Evolutionary conservation across 1,139 yeast species (phyloP).

Genomic region (Lodderomyces parapsilosis): DNA sequence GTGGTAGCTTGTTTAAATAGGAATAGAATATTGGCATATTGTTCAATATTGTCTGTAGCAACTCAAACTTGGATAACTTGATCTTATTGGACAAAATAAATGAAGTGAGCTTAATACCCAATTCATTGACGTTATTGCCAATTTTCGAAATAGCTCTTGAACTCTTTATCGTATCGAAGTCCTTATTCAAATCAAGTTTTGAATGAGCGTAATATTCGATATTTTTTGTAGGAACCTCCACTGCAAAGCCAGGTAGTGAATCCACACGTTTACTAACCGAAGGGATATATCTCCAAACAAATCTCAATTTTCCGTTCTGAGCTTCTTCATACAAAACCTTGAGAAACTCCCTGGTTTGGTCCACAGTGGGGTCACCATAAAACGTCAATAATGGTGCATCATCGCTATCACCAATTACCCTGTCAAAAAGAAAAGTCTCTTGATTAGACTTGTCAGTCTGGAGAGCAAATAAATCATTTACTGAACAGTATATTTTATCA

Average conservation of each 20-base stretch:
- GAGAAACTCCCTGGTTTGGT: constrained; percentile 56
- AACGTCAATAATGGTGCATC: constrained; percentile 41
- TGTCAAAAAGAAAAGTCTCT: constrained; percentile 46
- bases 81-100: constrained; percentile 33
- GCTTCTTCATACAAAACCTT: constrained; percentile 61
- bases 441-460: constrained; percentile 16
- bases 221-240: constrained; percentile 57
- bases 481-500: constrained; percentile 57
- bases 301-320: constrained; percentile 61
- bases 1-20: constrained; percentile 22
- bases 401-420: constrained; percentile 50
- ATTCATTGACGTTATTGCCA: constrained; percentile 27
- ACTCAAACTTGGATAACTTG: constrained; percentile 25
- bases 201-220: constrained; percentile 53
- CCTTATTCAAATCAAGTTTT: constrained; percentile 10
- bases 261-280: constrained; percentile 23
- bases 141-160: constrained; percentile 24
- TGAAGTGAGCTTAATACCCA: constrained; percentile 50
- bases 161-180: constrained; percentile 12
- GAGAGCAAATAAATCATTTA: constrained; percentile 68
- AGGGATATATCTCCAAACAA: constrained; percentile 72
- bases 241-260: constrained; percentile 63
- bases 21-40: constrained; percentile 53
- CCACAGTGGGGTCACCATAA: constrained; percentile 54
- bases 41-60: constrained; percentile 37